A percentile compares a stretch with the other conserved stretches of the same genome.
Evolutionary conservation across 169 alveolate species (phyloP).

Genomic region (Miamiensis avidus): DNA sequence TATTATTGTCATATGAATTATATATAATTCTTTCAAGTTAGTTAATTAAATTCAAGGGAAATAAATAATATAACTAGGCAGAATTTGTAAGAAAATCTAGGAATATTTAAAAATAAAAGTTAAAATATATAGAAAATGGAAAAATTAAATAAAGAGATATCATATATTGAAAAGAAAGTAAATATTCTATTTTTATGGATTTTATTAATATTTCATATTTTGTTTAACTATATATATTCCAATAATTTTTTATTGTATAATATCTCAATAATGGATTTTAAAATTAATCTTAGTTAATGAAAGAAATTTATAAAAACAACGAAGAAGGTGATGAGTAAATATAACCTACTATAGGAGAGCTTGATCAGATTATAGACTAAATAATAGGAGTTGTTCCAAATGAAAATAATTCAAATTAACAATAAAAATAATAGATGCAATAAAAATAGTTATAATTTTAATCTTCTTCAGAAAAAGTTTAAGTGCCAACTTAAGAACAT

Average conservation of each 20-base stretch:
- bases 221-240: too few species aligned
- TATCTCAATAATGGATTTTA: too few species aligned
- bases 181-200: too few species aligned
- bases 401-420: background rate
- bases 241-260: too few species aligned
- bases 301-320: background rate
- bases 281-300: background rate
- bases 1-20: too few species aligned
- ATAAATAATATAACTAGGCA: too few species aligned
- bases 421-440: background rate
- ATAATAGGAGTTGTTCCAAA: background rate
- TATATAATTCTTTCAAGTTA: too few species aligned
- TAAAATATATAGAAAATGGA: too few species aligned
- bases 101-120: too few species aligned
- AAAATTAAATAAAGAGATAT: background rate
- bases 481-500: background rate
- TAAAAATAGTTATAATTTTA: background rate
- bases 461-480: background rate
- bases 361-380: background rate
- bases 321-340: background rate
- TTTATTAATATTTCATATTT: too few species aligned
- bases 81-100: too few species aligned
- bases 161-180: background rate
- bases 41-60: too few species aligned
- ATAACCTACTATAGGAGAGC: background rate